These are phyloP conservation scores for Pleodorina starrii DNA, from an alignment of 139 green algal genomes.

Conservation along the genomic window DNA sequence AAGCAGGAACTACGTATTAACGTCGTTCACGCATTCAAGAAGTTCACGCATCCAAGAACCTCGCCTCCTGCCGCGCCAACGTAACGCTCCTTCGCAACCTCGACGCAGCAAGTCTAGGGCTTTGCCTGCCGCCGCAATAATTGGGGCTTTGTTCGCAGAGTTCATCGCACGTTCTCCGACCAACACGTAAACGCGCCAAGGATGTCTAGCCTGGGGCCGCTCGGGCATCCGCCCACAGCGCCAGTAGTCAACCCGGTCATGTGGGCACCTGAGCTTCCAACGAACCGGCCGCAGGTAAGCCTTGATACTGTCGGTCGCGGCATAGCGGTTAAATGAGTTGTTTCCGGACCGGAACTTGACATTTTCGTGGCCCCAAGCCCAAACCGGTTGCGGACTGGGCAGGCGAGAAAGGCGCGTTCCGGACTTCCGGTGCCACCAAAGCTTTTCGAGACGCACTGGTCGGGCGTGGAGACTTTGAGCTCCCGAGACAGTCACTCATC, in stretches of 20 bases:
- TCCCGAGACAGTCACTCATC: neutral
- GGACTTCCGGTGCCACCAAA: neutral
- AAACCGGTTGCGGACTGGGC: neutral
- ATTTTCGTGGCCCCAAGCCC: neutral
- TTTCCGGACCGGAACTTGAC: neutral
- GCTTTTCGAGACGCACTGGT: neutral
- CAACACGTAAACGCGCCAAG: too few species aligned
- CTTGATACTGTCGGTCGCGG: neutral
- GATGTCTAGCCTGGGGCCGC: constrained; percentile 12
- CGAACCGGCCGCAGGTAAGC: constrained; percentile 8
- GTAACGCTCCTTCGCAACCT: too few species aligned
- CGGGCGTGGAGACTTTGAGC: too few species aligned
- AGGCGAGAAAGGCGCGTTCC: too few species aligned
- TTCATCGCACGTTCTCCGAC: too few species aligned
- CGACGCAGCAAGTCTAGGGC: too few species aligned
- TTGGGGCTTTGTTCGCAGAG: too few species aligned
- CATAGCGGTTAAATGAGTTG: neutral
- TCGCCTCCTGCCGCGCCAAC: too few species aligned
- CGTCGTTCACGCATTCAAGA: too few species aligned
- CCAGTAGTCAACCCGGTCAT: constrained; percentile 17
- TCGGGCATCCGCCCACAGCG: neutral
- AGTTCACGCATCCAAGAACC: too few species aligned
- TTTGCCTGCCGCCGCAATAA: too few species aligned
- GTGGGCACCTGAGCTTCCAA: neutral
- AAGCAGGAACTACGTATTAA: too few species aligned